Evolutionary conservation across 2,329 filamentous ascomycete genomes (phyloP).

Genomic region (Penicillium sp.): DNA sequence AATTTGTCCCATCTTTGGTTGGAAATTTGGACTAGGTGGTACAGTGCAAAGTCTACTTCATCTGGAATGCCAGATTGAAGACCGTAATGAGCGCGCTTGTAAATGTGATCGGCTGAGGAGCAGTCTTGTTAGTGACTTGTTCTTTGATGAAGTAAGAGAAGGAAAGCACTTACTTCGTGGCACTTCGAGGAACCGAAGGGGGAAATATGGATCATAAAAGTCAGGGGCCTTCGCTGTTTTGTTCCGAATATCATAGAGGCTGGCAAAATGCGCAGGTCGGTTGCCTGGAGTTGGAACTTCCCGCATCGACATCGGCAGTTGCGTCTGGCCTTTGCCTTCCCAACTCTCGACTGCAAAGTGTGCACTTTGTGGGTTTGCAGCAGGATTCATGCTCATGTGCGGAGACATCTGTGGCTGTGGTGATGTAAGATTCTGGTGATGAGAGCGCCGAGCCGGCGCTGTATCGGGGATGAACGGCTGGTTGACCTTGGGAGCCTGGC

Average conservation of each 20-base stretch:
- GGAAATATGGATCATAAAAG: constrained; percentile 45
- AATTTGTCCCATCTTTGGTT: constrained; percentile 95
- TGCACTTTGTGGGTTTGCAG: constrained; percentile 36
- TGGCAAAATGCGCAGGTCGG: constrained; percentile 42
- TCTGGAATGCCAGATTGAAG: constrained; percentile 76
- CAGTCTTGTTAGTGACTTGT: constrained; percentile 10
- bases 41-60: constrained; percentile 90
- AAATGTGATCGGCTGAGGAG: constrained; percentile 66
- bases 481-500: constrained; percentile 44
- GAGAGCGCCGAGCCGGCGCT: constrained; percentile 40
- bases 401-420: constrained; percentile 37
- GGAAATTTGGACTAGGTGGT: constrained; percentile 89
- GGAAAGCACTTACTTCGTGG: constrained; percentile 39
- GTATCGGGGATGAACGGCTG: constrained; percentile 47
- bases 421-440: constrained; percentile 34
- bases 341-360: constrained; percentile 39
- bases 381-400: constrained; percentile 32
- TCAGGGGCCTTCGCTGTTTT: constrained; percentile 41
- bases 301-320: constrained; percentile 44
- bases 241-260: constrained; percentile 24
- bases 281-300: constrained; percentile 50
- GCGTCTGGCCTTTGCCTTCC: constrained; percentile 42
- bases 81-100: constrained; percentile 82
- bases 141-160: neutral
- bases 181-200: constrained; percentile 40